These are phyloP conservation scores for Baorangia bicolor DNA, from an alignment of 768 basidiomycete genomes.

Conservation along the genomic window DNA sequence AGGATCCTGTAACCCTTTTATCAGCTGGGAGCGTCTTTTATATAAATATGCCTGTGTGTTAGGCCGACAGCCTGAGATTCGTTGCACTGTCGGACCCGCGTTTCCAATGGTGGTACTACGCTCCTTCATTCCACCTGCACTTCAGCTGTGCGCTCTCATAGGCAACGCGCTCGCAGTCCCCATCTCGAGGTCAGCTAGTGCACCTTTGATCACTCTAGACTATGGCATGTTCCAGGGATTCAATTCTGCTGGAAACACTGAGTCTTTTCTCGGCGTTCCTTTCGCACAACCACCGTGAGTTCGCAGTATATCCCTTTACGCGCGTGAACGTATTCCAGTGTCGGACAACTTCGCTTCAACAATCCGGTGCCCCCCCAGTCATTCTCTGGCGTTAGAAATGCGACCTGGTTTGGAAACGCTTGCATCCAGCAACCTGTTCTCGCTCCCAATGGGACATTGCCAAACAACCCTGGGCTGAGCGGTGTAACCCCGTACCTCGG, in stretches of 20 bases:
- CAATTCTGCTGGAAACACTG: conserved; percentile 2
- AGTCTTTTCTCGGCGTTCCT: too few relatives aligned
- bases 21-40: too few relatives aligned
- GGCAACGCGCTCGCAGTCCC: background rate
- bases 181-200: background rate
- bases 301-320: background rate
- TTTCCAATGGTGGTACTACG: background rate
- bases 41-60: too few relatives aligned
- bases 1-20: too few relatives aligned
- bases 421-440: conserved; percentile 38
- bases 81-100: too few relatives aligned
- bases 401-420: conserved; percentile 38
- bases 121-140: background rate
- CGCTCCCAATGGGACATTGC: background rate
- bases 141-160: background rate
- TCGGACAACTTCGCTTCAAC: conserved; percentile 20
- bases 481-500: too few relatives aligned
- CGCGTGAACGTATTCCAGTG: background rate
- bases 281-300: too few relatives aligned
- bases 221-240: conserved; percentile 21
- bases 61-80: too few relatives aligned
- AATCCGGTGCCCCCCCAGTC: conserved; percentile 7
- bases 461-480: too few relatives aligned
- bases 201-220: conserved; percentile 15
- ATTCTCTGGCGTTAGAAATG: too few relatives aligned